phyloP scores from a whole-genome alignment of 495 filamentous ascomycete genomes.

The Aspergillus olivimuriae region DNA sequence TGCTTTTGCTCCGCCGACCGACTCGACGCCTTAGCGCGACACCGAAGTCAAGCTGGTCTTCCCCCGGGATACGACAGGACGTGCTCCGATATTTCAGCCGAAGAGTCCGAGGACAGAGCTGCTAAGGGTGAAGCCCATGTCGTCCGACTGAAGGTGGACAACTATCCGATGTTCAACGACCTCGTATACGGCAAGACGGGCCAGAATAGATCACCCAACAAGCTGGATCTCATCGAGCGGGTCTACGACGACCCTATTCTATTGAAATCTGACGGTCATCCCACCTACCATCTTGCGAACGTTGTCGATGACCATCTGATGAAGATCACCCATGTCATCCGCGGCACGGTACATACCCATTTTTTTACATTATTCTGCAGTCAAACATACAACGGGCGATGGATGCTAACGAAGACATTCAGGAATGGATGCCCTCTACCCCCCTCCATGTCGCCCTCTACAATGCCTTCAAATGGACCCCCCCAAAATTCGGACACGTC shows the following conservation, averaged over 20 bases:
- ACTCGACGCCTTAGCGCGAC: constrained; percentile 54
- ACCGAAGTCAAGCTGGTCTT: constrained; percentile 52
- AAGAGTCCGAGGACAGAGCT: constrained; percentile 64
- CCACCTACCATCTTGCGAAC: constrained; percentile 95
- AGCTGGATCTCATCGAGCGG: constrained; percentile 36
- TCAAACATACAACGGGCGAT: too few relatives aligned
- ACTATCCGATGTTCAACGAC: constrained; percentile 59
- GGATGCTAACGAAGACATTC: too few relatives aligned
- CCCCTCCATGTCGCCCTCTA: constrained; percentile 85
- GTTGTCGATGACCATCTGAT: constrained; percentile 94
- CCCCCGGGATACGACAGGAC: constrained; percentile 70
- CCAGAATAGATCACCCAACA: constrained; percentile 40
- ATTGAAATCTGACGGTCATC: constrained; percentile 82
- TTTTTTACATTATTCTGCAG: too few relatives aligned
- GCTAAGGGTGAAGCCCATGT: constrained; percentile 65
- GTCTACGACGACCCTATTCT: constrained; percentile 75
- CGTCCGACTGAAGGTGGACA: constrained; percentile 62
- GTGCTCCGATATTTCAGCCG: constrained; percentile 58
- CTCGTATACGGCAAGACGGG: constrained; percentile 66
- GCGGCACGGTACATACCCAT: constrained; percentile 69
- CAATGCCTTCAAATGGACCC: constrained; percentile 80
- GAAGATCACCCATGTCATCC: constrained; percentile 91
- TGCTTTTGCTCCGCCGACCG: constrained; percentile 83
- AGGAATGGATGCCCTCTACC: constrained; percentile 93
- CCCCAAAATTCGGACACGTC: constrained; percentile 80